Evolutionary conservation across 331 rosid genomes (phyloP).

Genomic region (Phaseolus coccineus): DNA sequence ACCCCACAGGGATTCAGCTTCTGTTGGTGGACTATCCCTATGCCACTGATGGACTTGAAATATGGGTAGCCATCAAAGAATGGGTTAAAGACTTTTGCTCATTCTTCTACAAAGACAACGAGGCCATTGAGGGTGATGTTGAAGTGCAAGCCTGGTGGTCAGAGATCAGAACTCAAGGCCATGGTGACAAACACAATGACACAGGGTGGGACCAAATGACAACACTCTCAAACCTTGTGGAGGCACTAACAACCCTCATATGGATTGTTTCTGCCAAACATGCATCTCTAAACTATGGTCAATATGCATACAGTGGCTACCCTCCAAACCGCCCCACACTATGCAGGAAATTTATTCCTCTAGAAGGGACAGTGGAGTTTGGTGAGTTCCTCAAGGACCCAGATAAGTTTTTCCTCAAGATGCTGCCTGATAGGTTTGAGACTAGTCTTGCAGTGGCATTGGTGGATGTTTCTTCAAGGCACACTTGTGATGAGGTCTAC

Average conservation of each 20-base stretch:
- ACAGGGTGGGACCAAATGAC: slow-evolving; percentile 65
- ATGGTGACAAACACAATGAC: slow-evolving; percentile 60
- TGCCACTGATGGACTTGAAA: slow-evolving; percentile 77
- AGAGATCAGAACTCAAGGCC: slow-evolving; percentile 67
- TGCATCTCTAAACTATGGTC: slow-evolving; percentile 72
- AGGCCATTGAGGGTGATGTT: slow-evolving; percentile 54
- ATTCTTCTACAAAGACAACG: slow-evolving; percentile 63
- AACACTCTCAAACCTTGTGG: slow-evolving; percentile 57
- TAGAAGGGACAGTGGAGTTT: slow-evolving; percentile 70
- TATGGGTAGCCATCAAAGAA: slow-evolving; percentile 73
- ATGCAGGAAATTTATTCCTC: slow-evolving; percentile 60
- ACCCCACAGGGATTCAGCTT: slow-evolving; percentile 65
- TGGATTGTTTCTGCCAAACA: slow-evolving; percentile 75
- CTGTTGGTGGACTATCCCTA: slow-evolving; percentile 74
- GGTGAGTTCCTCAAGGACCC: slow-evolving; percentile 71
- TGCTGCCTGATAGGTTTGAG: slow-evolving; percentile 63
- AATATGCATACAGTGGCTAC: slow-evolving; percentile 64
- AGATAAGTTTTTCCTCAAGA: slow-evolving; percentile 60
- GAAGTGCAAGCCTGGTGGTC: slow-evolving; percentile 85
- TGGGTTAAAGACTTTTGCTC: slow-evolving; percentile 73
- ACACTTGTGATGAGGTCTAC: slow-evolving; percentile 63
- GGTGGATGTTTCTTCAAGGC: slow-evolving; percentile 58
- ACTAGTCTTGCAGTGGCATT: slow-evolving; percentile 61
- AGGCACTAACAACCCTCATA: slow-evolving; percentile 67
- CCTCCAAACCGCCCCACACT: slow-evolving; percentile 65